Conservation (phyloP, 768 basidiomycete genomes). For the Hebeloma cylindrosporum region DNA sequence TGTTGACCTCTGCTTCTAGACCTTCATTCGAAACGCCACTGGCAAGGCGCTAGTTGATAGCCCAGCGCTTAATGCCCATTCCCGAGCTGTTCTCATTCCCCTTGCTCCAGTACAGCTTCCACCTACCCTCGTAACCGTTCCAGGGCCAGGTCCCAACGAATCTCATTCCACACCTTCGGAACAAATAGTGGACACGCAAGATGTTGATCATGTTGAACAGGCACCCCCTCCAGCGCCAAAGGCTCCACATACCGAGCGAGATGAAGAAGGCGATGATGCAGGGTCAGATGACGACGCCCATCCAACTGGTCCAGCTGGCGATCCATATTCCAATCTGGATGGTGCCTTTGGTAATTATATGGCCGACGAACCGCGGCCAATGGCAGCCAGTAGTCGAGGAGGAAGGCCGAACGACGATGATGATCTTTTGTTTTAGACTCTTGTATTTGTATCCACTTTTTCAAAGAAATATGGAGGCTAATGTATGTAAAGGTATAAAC, state of each 20-base stretch:
- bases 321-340: slow-evolving; percentile 85
- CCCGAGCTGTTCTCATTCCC: slow-evolving; percentile 68
- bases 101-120: slow-evolving; percentile 54
- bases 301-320: slow-evolving; percentile 33
- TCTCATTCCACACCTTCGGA: slow-evolving; percentile 30
- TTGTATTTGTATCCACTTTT: slow-evolving; percentile 11
- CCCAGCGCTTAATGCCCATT: slow-evolving; percentile 84
- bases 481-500: no score
- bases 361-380: slow-evolving; percentile 71
- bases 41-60: slow-evolving; percentile 84
- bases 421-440: slow-evolving; percentile 63
- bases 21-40: slow-evolving; percentile 89
- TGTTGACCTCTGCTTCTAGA: slow-evolving; percentile 42
- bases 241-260: slow-evolving; percentile 17
- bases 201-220: slow-evolving; percentile 32
- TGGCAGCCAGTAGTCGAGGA: slow-evolving; percentile 42
- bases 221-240: slow-evolving; percentile 26
- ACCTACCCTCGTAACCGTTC: slow-evolving; percentile 44
- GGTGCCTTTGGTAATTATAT: slow-evolving; percentile 73
- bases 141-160: slow-evolving; percentile 66
- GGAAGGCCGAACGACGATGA: slow-evolving; percentile 53
- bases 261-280: slow-evolving; percentile 31
- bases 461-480: slow-evolving; percentile 12
- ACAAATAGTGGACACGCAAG: slow-evolving; percentile 25
- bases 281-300: slow-evolving; percentile 43